These are phyloP conservation scores for Lipomyces sp. DNA, from an alignment of 805 yeast species.

Conservation along the genomic window DNA sequence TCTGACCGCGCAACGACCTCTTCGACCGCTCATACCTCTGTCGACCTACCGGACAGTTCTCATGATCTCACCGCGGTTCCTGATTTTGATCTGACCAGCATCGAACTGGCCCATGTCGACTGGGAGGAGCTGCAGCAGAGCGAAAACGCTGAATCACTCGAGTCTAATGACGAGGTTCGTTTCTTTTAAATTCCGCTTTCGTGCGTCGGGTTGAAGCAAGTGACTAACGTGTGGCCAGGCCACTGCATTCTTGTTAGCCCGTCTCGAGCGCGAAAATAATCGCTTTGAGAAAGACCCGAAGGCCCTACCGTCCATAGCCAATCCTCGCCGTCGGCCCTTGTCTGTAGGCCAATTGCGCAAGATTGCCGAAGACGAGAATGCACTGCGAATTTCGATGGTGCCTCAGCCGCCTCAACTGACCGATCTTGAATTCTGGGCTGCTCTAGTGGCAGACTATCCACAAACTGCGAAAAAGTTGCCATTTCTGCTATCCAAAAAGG, in stretches of 20 bases:
- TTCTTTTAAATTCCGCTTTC: not conserved
- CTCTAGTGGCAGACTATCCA: slow-evolving; percentile 38
- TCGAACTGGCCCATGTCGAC: slow-evolving; percentile 10
- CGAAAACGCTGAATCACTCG: slow-evolving; percentile 15
- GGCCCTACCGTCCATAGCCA: slow-evolving; percentile 9
- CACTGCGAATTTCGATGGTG: slow-evolving; percentile 1
- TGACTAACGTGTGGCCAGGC: not conserved
- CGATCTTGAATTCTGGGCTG: slow-evolving; percentile 39
- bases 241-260: slow-evolving; percentile 27
- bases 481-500: slow-evolving; percentile 34
- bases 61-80: not conserved
- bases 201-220: too few species aligned
- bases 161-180: slow-evolving; percentile 13
- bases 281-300: slow-evolving; percentile 27
- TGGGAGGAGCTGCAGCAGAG: slow-evolving; percentile 22
- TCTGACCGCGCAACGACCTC: not conserved
- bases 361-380: slow-evolving; percentile 11
- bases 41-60: not conserved
- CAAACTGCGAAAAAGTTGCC: slow-evolving; percentile 35
- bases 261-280: slow-evolving; percentile 27
- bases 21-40: slow-evolving; percentile 1
- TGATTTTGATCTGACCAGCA: not conserved
- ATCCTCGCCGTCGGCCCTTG: slow-evolving; percentile 6
- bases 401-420: slow-evolving; percentile 15
- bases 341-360: slow-evolving; percentile 17